A percentile compares a stretch with the other conserved stretches of the same genome.
Conservation (phyloP, 305 asterid species). For the Fraxinus latifolia region DNA sequence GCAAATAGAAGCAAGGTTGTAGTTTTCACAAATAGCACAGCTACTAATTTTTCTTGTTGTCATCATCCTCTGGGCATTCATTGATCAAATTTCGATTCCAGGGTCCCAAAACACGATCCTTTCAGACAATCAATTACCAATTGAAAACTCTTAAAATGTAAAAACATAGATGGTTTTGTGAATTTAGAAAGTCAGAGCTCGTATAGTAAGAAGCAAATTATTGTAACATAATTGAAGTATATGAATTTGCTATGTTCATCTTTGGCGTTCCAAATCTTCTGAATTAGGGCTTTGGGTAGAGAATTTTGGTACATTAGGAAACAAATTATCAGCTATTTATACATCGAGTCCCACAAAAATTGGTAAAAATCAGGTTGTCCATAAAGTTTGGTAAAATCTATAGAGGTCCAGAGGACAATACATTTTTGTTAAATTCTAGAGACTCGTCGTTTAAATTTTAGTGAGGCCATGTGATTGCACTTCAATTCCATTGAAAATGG, state of each 20-base stretch:
- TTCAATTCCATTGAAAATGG: too few relatives aligned
- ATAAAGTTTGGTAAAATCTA: neutral
- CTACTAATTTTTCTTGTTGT: conserved; percentile 49
- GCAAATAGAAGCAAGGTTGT: conserved; percentile 85
- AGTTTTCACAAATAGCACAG: conserved; percentile 80
- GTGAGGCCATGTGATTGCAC: too few relatives aligned
- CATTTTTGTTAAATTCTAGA: neutral
- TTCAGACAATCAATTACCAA: neutral
- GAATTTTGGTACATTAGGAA: neutral
- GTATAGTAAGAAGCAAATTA: neutral
- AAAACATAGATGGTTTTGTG: neutral
- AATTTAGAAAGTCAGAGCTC: neutral
- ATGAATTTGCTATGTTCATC: neutral
- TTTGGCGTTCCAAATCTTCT: neutral
- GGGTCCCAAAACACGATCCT: neutral
- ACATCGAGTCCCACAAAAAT: neutral
- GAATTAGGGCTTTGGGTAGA: neutral
- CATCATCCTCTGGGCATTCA: neutral
- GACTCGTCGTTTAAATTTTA: too few relatives aligned
- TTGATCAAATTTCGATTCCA: neutral
- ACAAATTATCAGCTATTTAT: neutral
- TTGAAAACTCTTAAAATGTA: neutral
- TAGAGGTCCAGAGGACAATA: neutral
- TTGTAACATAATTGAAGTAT: neutral
- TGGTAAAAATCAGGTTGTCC: neutral